Evolutionary conservation across 768 basidiomycete genomes (phyloP), one percentile per base, ranked within the genome.

Genomic region (Pisolithus albus): DNA sequence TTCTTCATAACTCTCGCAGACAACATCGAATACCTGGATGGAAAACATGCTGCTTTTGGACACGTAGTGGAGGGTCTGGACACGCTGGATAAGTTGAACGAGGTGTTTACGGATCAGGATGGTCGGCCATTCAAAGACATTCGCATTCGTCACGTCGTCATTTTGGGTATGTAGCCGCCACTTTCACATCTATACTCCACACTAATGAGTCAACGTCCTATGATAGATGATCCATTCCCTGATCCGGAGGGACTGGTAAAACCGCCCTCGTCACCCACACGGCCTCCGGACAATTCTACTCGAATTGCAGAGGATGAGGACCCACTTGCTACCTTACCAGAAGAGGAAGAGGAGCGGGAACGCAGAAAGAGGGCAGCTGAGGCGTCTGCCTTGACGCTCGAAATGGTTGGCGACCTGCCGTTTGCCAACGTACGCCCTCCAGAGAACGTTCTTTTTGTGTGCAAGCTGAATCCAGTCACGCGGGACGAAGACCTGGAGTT

Each of bases 361-460:
- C 81, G 87, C 21, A 83, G 93, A n/a, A 81, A 86, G 69, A 86
- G 87, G 48, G 92, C 93, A 0, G 95, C 96, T 0, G 82, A 82
- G 1, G 92, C 95, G 0, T 92, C 93, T 42, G 96, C 96, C 0
- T 73, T 99, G 37, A 98, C 96, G 4, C 80, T 99, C 47, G 96
- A 99, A 69, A 99, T 99, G 96, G 95, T 99, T 51, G 96, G 96
- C 30, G 96, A 99, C 69, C 74, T 98, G 49, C 96, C 96, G 1
- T 98, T 99, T 64, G 96, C 96, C 23, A 93, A 95, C 62, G 93
- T 99, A 41, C 82, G 93, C 41, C 96, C 96, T 0, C 96, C 96
- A 0, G 96, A 99, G 70, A 98, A 98, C 67, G 93, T 98, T 24
- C 71, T 99, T 11, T 99, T 99, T 68, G 94, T 99, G 9, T 99